A percentile compares a stretch with the other conserved stretches of the same genome.
Evolutionary conservation across 2,329 filamentous ascomycete genomes (phyloP).

Genomic region (Colletotrichum chlorophyti): DNA sequence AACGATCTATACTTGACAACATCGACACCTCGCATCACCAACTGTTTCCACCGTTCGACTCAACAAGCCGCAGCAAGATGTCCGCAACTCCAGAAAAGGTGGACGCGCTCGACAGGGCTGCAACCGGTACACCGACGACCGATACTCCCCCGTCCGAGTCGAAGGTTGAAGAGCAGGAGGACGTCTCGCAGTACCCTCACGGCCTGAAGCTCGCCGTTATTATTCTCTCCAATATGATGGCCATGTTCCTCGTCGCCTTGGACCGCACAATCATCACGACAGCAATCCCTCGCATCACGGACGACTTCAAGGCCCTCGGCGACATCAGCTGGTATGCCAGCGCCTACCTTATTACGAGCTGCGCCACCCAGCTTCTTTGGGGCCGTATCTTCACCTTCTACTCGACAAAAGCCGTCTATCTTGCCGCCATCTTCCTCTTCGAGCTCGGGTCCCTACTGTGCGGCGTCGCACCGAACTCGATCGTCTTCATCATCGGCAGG

Average conservation of each 20-base stretch:
- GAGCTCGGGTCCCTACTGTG: slow-evolving; percentile 50
- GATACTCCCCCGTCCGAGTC: neutral
- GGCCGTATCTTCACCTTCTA: slow-evolving; percentile 53
- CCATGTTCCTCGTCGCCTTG: slow-evolving; percentile 33
- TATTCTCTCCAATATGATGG: slow-evolving; percentile 26
- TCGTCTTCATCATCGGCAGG: slow-evolving; percentile 58
- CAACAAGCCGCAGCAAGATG: too few species aligned
- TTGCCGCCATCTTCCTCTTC: slow-evolving; percentile 49
- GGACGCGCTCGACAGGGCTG: too few species aligned
- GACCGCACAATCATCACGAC: slow-evolving; percentile 44
- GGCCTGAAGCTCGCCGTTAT: slow-evolving; percentile 17
- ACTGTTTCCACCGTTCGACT: too few species aligned
- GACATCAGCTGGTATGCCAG: slow-evolving; percentile 58
- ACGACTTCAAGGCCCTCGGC: slow-evolving; percentile 47
- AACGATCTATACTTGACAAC: too few species aligned
- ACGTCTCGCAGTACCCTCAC: neutral
- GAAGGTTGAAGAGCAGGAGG: neutral
- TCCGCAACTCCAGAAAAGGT: too few species aligned
- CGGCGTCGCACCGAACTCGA: slow-evolving; percentile 51
- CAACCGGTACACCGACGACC: neutral
- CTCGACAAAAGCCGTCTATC: slow-evolving; percentile 51
- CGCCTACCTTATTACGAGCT: slow-evolving; percentile 47
- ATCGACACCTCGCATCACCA: too few species aligned
- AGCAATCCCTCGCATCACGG: slow-evolving; percentile 50
- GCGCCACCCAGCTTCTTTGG: slow-evolving; percentile 46